Conservation (phyloP, 1,139 yeast genomes). For the Lodderomyces beijingensis region DNA sequence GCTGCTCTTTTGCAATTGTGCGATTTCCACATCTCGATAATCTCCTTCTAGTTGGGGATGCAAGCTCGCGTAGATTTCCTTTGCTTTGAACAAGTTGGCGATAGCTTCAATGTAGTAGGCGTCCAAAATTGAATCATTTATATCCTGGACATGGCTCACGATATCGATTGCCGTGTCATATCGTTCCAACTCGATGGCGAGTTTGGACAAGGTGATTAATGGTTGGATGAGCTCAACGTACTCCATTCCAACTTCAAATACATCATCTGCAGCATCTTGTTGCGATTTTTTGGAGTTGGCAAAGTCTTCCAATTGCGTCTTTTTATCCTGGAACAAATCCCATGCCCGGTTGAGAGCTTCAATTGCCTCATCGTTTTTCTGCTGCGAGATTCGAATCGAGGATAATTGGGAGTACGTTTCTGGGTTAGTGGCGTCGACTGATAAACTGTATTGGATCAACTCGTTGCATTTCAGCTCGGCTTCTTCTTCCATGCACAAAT, state of each 20-base stretch:
- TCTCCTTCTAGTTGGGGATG: slow-evolving; percentile 18
- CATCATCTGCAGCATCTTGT: slow-evolving; percentile 19
- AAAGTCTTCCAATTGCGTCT: slow-evolving; percentile 45
- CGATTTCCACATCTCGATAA: slow-evolving; percentile 45
- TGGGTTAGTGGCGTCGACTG: slow-evolving; percentile 58
- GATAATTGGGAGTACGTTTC: slow-evolving; percentile 83
- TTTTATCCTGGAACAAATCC: slow-evolving; percentile 57
- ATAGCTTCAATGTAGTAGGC: slow-evolving; percentile 79
- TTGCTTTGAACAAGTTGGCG: slow-evolving; percentile 59
- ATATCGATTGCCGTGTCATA: slow-evolving; percentile 63
- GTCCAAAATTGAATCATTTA: slow-evolving; percentile 81
- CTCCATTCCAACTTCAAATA: slow-evolving; percentile 44
- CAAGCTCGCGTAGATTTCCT: slow-evolving; percentile 19
- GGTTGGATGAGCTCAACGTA: slow-evolving; percentile 66
- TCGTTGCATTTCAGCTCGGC: slow-evolving; percentile 82
- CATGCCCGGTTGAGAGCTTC: slow-evolving; percentile 69
- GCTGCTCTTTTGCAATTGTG: slow-evolving; percentile 20
- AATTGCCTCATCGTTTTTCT: slow-evolving; percentile 65
- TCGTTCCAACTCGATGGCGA: slow-evolving; percentile 71
- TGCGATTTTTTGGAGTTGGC: slow-evolving; percentile 21
- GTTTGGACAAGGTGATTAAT: slow-evolving; percentile 62
- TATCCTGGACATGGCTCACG: slow-evolving; percentile 59
- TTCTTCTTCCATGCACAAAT: slow-evolving; percentile 86
- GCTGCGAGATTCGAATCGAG: slow-evolving; percentile 88
- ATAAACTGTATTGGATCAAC: slow-evolving; percentile 61